Evolutionary conservation across 192 early-diverging fungal genomes (phyloP).

Genomic region (Coemansia sp.): DNA sequence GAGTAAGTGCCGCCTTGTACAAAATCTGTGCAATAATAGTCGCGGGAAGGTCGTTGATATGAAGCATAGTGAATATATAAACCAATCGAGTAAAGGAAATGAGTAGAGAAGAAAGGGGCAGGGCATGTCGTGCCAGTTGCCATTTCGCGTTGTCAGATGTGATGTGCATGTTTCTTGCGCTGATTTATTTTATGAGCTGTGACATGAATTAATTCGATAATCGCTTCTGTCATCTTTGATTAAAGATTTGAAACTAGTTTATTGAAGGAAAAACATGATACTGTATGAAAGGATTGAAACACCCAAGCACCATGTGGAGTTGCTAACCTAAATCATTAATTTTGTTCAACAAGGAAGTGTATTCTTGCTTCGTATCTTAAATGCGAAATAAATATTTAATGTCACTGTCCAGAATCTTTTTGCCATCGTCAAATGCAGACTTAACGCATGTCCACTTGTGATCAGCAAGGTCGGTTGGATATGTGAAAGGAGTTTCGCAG

Average conservation of each 20-base stretch:
- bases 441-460: background rate
- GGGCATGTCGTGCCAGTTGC: background rate
- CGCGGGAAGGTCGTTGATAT: background rate
- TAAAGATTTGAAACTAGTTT: no score
- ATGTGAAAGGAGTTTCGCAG: background rate
- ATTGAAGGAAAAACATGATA: no score
- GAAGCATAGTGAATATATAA: background rate
- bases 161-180: background rate
- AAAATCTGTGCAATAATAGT: background rate
- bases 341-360: background rate
- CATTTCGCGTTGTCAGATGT: background rate
- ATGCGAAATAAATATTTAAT: background rate
- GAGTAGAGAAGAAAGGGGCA: background rate
- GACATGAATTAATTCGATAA: no score
- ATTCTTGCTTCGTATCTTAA: background rate
- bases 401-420: background rate
- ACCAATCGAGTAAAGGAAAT: background rate
- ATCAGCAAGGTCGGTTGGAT: background rate
- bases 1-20: background rate
- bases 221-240: no score
- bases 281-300: no score
- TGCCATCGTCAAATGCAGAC: background rate
- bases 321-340: background rate
- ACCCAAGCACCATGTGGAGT: no score
- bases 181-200: background rate